Base-by-base conservation (phyloP, 768 basidiomycete genomes). In the Botryobasidium botryosum region DNA sequence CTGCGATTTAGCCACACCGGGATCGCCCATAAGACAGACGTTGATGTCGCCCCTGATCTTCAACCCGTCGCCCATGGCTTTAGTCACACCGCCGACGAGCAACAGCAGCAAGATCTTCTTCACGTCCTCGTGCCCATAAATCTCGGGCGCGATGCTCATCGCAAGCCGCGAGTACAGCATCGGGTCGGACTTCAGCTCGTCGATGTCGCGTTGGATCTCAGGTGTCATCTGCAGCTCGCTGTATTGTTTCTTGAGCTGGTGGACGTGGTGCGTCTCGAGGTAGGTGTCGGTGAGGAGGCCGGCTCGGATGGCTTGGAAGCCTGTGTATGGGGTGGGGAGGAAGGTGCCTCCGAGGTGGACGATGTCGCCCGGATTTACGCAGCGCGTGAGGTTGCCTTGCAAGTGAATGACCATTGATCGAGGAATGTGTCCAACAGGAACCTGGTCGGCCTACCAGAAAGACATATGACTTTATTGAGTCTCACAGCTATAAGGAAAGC, bases 1-100 rank as follows among this genome's bases (percentile, higher is more conserved):
- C 57, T 99, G 94, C 12, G 90, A 94, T 60, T 99, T 99, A 45
- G 91, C 90, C 42, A 97, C 92, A 75, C 94, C 94, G 43, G 94
- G 94, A 61, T 99, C 94, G 53, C 94, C 94, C 94, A 99, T 99
- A 35, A 99, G 63, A 62, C 94, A 99, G 15, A 99, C 67, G 55
- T 99, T 99, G 63, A 99, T 68, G 61, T 97, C 94, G 24, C 94
- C 94, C 57, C 94, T 75, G 57, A 99, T 97, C 63, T 86, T 96
- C 87, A 99, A 88, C 12, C 94, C 94, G 56, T 99, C 94, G 5
- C 85, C 84, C 60, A 90, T 87, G 29, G 74, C 68, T 64, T 99
- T 99, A 36, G 87, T 94, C 1, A 91, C 90, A 31, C 94, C 94
- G 8, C 94, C 94, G 24, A 99, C 87, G 12, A 99, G 72, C 2